Evolutionary conservation across 208 protist genomes (phyloP).

Genomic region (Trypanosoma platydactyli): DNA sequence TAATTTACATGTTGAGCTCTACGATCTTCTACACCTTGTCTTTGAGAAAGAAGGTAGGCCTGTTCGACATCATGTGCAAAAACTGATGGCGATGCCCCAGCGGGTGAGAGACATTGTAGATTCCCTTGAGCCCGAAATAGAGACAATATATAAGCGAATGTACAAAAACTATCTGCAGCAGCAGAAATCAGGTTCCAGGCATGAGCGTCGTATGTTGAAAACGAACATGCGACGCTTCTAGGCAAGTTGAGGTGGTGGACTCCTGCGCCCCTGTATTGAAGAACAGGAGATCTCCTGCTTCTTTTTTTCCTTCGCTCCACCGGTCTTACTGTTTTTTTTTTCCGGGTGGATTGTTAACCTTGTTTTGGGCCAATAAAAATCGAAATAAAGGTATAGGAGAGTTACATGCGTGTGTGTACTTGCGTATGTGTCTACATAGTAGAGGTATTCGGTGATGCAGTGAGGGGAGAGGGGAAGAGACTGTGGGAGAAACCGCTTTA

Average conservation of each 20-base stretch:
- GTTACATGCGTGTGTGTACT: background rate
- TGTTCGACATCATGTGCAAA: conserved; percentile 48
- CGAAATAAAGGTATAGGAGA: no score
- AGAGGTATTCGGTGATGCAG: no score
- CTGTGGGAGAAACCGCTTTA: no score
- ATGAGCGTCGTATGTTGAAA: conserved; percentile 31
- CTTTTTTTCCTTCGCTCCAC: no score
- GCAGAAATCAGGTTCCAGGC: conserved; percentile 6
- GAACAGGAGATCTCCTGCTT: no score
- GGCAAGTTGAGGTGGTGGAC: background rate
- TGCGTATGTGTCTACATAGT: background rate
- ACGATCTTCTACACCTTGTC: conserved; percentile 72
- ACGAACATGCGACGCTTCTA: conserved; percentile 25
- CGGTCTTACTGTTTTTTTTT: conserved; percentile 9
- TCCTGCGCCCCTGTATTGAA: conserved; percentile 1
- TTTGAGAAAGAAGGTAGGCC: conserved; percentile 72
- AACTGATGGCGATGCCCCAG: conserved; percentile 78
- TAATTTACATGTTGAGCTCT: conserved; percentile 81
- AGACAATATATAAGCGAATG: conserved; percentile 64
- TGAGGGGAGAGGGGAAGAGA: no score
- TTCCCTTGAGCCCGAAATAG: conserved; percentile 76
- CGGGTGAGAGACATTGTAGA: conserved; percentile 73
- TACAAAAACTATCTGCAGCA: conserved; percentile 68
- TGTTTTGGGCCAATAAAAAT: no score
- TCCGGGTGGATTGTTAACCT: conserved; percentile 6